Evolutionary conservation across 1,284 basidiomycete genomes (phyloP).

Genomic region (Fomitopsis betulina): DNA sequence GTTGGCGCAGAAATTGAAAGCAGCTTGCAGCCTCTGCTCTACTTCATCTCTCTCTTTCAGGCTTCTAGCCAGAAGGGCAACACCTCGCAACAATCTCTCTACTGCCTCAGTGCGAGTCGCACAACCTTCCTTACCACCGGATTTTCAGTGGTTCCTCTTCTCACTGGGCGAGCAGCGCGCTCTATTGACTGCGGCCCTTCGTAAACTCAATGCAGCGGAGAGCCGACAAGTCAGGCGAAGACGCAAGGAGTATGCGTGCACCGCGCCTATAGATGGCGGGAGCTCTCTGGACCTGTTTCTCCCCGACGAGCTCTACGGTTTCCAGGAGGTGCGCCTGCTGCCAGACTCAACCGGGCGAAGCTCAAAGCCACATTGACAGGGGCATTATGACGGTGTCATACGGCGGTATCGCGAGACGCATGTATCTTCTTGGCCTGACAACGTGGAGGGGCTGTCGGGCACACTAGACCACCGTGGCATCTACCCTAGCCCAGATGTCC

Average conservation of each 20-base stretch:
- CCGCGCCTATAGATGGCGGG: constrained; percentile 8
- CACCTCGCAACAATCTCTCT: not conserved
- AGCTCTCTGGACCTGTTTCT: constrained; percentile 44
- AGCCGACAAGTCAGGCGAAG: constrained; percentile 39
- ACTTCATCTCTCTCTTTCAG: not conserved
- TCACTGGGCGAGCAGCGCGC: constrained; percentile 50
- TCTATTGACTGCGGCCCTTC: constrained; percentile 54
- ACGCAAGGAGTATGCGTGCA: constrained; percentile 28
- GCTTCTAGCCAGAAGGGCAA: not conserved
- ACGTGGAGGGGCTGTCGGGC: constrained; percentile 38
- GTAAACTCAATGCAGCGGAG: constrained; percentile 61
- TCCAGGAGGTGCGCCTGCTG: constrained; percentile 58
- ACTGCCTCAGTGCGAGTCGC: not conserved
- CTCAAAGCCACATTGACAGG: constrained; percentile 32
- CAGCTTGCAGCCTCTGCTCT: not conserved
- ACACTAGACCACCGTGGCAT: constrained; percentile 52
- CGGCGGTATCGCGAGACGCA: constrained; percentile 77
- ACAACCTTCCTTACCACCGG: constrained; percentile 10
- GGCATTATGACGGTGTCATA: constrained; percentile 88
- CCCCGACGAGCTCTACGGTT: constrained; percentile 67
- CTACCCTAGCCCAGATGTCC: constrained; percentile 49
- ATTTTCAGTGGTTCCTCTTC: constrained; percentile 53
- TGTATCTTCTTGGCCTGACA: constrained; percentile 61
- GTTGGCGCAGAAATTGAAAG: not conserved
- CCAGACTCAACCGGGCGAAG: constrained; percentile 2